These are phyloP conservation scores for Alloteropsis angusta DNA, from an alignment of 202 grass and related monocot species.

Conservation along the genomic window DNA sequence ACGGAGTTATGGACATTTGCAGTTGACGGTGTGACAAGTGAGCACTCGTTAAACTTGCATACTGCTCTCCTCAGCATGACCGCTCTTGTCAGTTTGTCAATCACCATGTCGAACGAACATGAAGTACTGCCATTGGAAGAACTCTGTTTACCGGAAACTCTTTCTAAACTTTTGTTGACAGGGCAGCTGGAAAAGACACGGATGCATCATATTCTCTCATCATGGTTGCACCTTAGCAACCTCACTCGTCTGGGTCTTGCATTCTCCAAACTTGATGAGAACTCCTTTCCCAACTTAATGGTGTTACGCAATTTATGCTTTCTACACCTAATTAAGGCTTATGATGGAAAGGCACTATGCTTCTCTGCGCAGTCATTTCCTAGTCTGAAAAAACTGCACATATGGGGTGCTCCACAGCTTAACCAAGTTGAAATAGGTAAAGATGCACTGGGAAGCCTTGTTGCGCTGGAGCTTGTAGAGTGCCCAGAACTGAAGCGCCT, in stretches of 20 bases:
- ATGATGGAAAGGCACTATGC: neutral
- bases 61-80: slow-evolving; percentile 16
- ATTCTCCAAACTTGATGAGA: neutral
- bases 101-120: neutral
- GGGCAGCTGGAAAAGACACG: neutral
- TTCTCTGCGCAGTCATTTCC: slow-evolving; percentile 9
- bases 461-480: fast-evolving
- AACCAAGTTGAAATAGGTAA: neutral
- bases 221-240: neutral
- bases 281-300: slow-evolving; percentile 15
- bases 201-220: neutral
- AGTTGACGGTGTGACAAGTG: neutral
- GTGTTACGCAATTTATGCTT: neutral
- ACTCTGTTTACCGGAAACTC: neutral
- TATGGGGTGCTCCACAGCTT: neutral
- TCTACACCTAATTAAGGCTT: fast-evolving
- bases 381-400: fast-evolving
- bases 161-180: fast-evolving
- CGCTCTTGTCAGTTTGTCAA: neutral
- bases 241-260: fast-evolving
- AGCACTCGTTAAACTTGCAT: neutral
- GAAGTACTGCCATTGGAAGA: slow-evolving; percentile 19
- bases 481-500: neutral
- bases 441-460: neutral
- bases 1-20: slow-evolving; percentile 14